Conservation (phyloP, 2,329 filamentous ascomycete species). For the Curvularia eragrostidis region DNA sequence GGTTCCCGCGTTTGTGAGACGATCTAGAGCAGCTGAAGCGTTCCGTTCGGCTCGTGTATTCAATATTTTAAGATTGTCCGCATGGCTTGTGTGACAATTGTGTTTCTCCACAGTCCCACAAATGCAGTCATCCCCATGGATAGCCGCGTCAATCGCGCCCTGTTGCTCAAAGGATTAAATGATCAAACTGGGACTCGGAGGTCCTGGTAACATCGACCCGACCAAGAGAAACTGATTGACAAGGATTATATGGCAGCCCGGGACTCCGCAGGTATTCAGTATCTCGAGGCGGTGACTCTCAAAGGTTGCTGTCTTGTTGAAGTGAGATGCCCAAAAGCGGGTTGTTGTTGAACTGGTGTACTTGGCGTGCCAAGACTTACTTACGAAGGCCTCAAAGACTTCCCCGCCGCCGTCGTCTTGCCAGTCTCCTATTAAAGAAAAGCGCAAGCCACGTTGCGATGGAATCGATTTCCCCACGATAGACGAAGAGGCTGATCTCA, state of each 20-base stretch:
- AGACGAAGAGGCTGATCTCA: background rate
- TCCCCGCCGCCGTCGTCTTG: constrained; percentile 7
- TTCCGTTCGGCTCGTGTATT: background rate
- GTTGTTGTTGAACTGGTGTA: constrained; percentile 9
- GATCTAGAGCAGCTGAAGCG: background rate
- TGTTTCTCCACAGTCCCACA: constrained; percentile 18
- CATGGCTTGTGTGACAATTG: constrained; percentile 3
- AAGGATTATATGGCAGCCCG: background rate
- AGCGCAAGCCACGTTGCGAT: constrained; percentile 3
- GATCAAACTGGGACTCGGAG: background rate
- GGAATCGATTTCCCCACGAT: background rate
- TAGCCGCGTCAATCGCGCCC: background rate
- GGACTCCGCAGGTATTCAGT: background rate
- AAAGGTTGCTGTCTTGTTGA: constrained; percentile 2
- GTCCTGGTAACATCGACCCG: background rate
- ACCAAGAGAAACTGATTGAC: background rate
- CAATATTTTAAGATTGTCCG: background rate
- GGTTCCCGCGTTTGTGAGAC: background rate
- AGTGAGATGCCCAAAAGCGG: background rate
- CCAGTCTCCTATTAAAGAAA: background rate
- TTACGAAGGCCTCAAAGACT: background rate
- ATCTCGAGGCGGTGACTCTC: background rate
- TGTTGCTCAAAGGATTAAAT: background rate
- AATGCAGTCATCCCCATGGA: background rate
- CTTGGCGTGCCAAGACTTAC: constrained; percentile 10